Evolutionary conservation across 169 alveolate genomes (phyloP).

Genomic region (Eimeria tenella): DNA sequence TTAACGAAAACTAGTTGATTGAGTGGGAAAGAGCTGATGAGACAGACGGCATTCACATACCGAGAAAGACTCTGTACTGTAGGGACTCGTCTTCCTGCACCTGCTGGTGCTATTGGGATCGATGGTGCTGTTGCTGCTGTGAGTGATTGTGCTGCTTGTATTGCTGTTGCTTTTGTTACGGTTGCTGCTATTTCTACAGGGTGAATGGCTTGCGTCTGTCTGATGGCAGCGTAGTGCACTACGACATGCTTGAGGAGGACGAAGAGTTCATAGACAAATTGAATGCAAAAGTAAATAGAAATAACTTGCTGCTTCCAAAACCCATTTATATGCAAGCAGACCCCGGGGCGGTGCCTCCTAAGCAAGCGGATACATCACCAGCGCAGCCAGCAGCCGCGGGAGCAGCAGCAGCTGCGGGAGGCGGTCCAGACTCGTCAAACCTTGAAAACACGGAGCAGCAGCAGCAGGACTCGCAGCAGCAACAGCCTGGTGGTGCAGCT

Average conservation of each 20-base stretch:
- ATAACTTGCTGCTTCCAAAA: no score
- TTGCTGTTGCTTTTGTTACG: no score
- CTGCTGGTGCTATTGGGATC: neutral
- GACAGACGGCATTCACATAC: no score
- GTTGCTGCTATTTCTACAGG: neutral
- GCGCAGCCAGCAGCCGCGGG: constrained; percentile 9
- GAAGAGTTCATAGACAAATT: constrained; percentile 14
- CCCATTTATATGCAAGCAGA: neutral
- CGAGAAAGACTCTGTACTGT: neutral
- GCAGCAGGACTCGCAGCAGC: neutral
- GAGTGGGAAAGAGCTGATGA: no score
- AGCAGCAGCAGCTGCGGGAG: neutral
- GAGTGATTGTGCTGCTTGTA: no score
- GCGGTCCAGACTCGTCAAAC: neutral
- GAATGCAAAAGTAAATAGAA: neutral
- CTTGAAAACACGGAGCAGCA: neutral
- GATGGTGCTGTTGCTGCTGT: no score
- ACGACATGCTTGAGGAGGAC: constrained; percentile 58
- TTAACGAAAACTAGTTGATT: no score
- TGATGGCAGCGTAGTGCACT: constrained; percentile 53
- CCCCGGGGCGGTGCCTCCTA: neutral
- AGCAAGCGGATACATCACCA: neutral
- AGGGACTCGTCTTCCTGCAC: neutral
- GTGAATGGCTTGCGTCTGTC: constrained; percentile 46
- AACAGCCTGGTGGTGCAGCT: neutral